Percentiles rank a stretch among this genome's conserved stretches.
Conservation (phyloP, 768 basidiomycete species). For the Tulasnella sp. region DNA sequence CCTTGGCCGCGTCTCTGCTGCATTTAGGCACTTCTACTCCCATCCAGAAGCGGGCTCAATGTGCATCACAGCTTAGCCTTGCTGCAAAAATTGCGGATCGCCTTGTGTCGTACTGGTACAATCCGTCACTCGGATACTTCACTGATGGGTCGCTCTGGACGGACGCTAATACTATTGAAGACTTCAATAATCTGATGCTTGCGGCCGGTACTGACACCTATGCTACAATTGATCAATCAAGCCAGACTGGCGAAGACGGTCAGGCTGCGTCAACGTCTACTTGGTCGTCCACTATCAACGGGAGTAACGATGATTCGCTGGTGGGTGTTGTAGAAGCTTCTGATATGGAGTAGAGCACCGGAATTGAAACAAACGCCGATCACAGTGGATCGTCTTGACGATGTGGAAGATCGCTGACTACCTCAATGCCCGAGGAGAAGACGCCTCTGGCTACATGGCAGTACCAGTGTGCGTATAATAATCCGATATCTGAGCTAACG, state of each 20-base stretch:
- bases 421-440: slow-evolving; percentile 32
- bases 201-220: slow-evolving; percentile 35
- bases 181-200: slow-evolving; percentile 49
- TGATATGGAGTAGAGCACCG: not conserved
- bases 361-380: not conserved
- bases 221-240: slow-evolving; percentile 31
- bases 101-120: slow-evolving; percentile 33
- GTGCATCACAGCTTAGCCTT: not conserved
- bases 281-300: slow-evolving; percentile 36
- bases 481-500: not conserved
- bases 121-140: slow-evolving; percentile 32
- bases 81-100: slow-evolving; percentile 16
- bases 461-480: slow-evolving; percentile 22
- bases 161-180: slow-evolving; percentile 45
- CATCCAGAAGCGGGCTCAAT: slow-evolving; percentile 5
- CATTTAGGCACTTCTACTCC: not conserved
- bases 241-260: slow-evolving; percentile 37
- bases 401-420: slow-evolving; percentile 50
- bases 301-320: slow-evolving; percentile 44
- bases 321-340: slow-evolving; percentile 24
- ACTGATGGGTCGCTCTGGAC: slow-evolving; percentile 46
- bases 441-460: slow-evolving; percentile 20
- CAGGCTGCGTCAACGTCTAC: slow-evolving; percentile 29
- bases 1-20: too few relatives aligned
- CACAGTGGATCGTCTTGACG: slow-evolving; percentile 45